phyloP scores from a whole-genome alignment of 31 red algal genomes.

The Porphyra umbilicalis region DNA sequence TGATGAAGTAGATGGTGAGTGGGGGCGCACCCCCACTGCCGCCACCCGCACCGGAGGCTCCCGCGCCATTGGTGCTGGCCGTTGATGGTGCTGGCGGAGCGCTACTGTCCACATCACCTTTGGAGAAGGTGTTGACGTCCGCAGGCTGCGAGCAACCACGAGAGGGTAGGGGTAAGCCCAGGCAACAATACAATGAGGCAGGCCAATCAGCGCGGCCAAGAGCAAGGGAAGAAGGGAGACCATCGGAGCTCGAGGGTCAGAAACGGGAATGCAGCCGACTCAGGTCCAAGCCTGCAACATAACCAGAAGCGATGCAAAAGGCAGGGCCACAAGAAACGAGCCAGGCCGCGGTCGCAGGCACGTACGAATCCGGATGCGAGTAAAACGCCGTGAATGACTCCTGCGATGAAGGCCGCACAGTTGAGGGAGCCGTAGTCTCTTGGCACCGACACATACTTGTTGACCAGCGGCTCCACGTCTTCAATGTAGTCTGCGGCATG shows the following conservation, averaged over 20 bases:
- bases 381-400: slow-evolving; percentile 73
- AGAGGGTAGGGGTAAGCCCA: too few species aligned
- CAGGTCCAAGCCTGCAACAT: too few species aligned
- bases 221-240: too few species aligned
- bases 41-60: background rate
- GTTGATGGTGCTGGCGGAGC: background rate
- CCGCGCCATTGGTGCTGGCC: slow-evolving; percentile 7
- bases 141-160: background rate
- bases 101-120: background rate
- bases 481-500: slow-evolving; percentile 65
- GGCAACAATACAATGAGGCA: too few species aligned
- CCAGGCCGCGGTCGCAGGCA: too few species aligned
- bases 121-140: background rate
- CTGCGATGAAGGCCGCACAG: slow-evolving; percentile 82
- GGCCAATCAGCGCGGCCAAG: too few species aligned
- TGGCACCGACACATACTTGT: slow-evolving; percentile 82
- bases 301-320: too few species aligned
- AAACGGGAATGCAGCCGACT: too few species aligned
- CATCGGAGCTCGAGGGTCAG: too few species aligned
- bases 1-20: slow-evolving; percentile 68
- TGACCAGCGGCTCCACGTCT: slow-evolving; percentile 76
- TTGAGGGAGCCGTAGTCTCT: slow-evolving; percentile 85
- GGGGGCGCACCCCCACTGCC: slow-evolving; percentile 16
- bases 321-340: background rate
- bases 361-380: slow-evolving; percentile 66